Base-by-base conservation (phyloP, 495 filamentous ascomycete species). In the Penicillium tannophilum region DNA sequence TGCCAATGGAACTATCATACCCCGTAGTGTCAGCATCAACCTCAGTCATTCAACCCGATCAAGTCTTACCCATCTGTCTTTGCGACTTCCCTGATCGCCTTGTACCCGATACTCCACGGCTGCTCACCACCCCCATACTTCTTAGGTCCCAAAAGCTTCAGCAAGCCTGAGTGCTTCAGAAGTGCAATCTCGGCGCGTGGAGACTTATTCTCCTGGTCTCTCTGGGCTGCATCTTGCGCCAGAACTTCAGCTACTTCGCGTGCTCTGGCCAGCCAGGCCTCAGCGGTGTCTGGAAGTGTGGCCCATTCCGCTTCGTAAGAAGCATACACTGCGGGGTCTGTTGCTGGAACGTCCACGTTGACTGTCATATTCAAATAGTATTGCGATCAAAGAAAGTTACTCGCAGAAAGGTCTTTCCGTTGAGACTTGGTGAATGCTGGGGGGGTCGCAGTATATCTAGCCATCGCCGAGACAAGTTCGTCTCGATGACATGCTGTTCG, bases 41-140 rank as follows among this genome's bases (percentile, higher is more conserved):
- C 26, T 30, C 11, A 26, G 44, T 2, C 4, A 5, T n/a, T 30
- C n/a, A 20, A 35, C 9, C 20, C 24, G 17, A 41, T 8, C 28
- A 43, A 24, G 9, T 47, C 65, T 46, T 61, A 78, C 70, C 83
- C 84, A 70, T 87, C 84, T 1, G 66, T 79, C 55, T 83, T 83
- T 4, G 84, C 84, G 33, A 86, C 79, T 58, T 86, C 83, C 4
- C 83, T 72, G 51, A 85, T 86, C 11, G 68, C 74, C 62, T 82
- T 79, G 63, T 85, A 86, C 8, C 70, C 83, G 4, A 82, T 66
- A 23, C 73, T 75, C 84, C 84, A 87, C 6, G 74, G 60, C 63
- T 87, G 78, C 8, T 74, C 84, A 19, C 84, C 84, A 17, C 84
- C 84, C 16, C 84, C 84, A 55, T 80, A 82, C 64, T 80, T 78